phyloP scores from a whole-genome alignment of 106 monocot genomes.

The Platanthera zijinensis region DNA sequence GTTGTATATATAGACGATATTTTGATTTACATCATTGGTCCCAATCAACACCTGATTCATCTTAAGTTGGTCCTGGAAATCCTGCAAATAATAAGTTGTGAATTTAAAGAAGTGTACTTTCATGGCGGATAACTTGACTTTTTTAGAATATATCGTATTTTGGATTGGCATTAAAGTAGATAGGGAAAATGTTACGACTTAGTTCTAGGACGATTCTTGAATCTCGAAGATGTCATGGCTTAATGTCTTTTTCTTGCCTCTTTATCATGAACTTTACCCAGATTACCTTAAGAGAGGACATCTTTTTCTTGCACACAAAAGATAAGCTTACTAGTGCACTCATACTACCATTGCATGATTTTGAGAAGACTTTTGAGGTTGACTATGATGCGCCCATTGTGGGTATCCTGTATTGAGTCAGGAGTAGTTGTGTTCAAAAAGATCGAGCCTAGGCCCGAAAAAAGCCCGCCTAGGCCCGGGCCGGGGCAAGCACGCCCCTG shows the following conservation, averaged over 20 bases:
- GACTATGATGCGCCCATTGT: too few species aligned
- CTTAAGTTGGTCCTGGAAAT: neutral
- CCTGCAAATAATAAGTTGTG: neutral
- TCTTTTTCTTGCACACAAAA: too few species aligned
- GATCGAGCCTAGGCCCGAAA: too few species aligned
- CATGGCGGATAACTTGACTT: neutral
- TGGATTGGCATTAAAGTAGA: constrained; percentile 3
- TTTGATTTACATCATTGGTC: neutral
- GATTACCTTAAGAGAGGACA: too few species aligned
- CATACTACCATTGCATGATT: too few species aligned
- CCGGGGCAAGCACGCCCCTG: too few species aligned
- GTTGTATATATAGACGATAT: neutral
- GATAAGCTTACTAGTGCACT: too few species aligned
- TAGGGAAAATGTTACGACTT: neutral
- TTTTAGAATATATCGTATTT: constrained; percentile 8
- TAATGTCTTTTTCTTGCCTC: neutral
- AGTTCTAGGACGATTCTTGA: neutral
- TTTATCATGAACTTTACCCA: neutral
- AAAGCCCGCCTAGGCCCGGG: too few species aligned
- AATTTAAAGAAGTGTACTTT: constrained; percentile 11
- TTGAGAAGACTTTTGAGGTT: too few species aligned
- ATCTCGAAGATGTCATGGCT: neutral
- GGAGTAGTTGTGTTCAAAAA: too few species aligned
- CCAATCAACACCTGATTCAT: constrained; percentile 1
- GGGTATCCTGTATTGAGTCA: too few species aligned